phyloP scores from a whole-genome alignment of 2,329 filamentous ascomycete genomes.

The Stachybotrys elegans region DNA sequence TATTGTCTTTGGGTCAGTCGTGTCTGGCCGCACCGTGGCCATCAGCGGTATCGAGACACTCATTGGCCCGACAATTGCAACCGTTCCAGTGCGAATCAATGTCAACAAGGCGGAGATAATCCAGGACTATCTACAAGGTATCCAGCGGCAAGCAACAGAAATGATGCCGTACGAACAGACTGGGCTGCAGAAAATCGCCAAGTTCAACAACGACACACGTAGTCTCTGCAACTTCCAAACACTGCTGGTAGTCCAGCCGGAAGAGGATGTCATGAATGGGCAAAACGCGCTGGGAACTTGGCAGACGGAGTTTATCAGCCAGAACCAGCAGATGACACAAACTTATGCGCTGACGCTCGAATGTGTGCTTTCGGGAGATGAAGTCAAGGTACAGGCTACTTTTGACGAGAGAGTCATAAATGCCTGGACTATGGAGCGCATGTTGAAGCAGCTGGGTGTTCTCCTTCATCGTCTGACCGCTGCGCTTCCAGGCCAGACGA shows the following conservation, averaged over 20 bases:
- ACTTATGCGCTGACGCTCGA: neutral
- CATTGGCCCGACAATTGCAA: slow-evolving; percentile 14
- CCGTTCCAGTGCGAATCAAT: slow-evolving; percentile 11
- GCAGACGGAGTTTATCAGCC: neutral
- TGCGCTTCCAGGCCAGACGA: neutral
- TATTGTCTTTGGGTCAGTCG: slow-evolving; percentile 16
- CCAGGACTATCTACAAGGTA: slow-evolving; percentile 8
- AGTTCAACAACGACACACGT: neutral
- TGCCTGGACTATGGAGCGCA: neutral
- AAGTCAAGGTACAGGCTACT: neutral
- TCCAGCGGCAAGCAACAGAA: slow-evolving; percentile 10
- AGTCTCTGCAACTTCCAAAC: neutral
- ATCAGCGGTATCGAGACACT: slow-evolving; percentile 15
- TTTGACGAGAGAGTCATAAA: neutral
- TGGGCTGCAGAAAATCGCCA: slow-evolving; percentile 19
- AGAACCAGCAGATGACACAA: slow-evolving; percentile 4
- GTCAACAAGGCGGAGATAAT: slow-evolving; percentile 8
- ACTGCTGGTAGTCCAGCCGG: neutral
- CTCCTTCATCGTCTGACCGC: neutral
- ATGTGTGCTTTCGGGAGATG: neutral
- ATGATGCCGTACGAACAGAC: slow-evolving; percentile 13
- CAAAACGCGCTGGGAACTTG: neutral
- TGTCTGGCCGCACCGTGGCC: slow-evolving; percentile 18
- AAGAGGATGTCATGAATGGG: neutral
- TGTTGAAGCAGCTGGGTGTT: neutral